Base-by-base conservation (phyloP, 1,284 basidiomycete genomes). In the Amylostereum areolatum region DNA sequence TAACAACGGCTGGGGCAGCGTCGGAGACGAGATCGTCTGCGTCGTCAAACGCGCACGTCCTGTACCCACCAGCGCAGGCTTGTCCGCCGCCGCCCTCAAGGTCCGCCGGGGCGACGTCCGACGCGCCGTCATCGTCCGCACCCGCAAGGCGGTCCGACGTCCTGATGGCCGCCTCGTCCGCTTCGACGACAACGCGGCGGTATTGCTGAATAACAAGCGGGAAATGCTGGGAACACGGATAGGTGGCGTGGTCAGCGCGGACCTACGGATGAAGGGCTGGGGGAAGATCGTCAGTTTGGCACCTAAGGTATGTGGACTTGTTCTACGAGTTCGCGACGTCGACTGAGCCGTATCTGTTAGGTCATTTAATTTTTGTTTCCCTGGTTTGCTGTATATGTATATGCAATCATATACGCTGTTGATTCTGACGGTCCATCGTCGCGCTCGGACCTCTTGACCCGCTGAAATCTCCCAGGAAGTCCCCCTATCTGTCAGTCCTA, bases 131-230 rank as follows among this genome's bases (percentile, higher is more conserved):
- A 89, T 99, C 52, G 95, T 99, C 12, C 84, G 96, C 45, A 96
- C 93, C 10, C 83, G 83, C 59, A 95, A 94, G 68, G 69, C 83
- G 42, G 83, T 89, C 8, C 77, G 81, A 39, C 73, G 92, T 62
- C 87, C 92, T n/a, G 93, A 97, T 66, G 94, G 93, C 4, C 78
- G 90, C 10, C 75, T 81, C 56, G 76, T 95, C 60, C 81, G 92
- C 45, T 99, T 99, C 69, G 97, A 99, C 70, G 97, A 99, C 76
- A 98, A 98, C 63, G 97, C 97, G 0, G 95, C 87, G 32, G 94
- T 99, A 1, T 72, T 99, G 30, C 69, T 99, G 53, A 99, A 99
- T 70, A 92, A 92, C 74, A 98, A 97, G 73, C 83, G 88, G 59
- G 96, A 99, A 70, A 93, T 98, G 85, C 66, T 98, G 53, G 96